phyloP scores from a whole-genome alignment of 805 yeast species.

The Danielia oregonensis region DNA sequence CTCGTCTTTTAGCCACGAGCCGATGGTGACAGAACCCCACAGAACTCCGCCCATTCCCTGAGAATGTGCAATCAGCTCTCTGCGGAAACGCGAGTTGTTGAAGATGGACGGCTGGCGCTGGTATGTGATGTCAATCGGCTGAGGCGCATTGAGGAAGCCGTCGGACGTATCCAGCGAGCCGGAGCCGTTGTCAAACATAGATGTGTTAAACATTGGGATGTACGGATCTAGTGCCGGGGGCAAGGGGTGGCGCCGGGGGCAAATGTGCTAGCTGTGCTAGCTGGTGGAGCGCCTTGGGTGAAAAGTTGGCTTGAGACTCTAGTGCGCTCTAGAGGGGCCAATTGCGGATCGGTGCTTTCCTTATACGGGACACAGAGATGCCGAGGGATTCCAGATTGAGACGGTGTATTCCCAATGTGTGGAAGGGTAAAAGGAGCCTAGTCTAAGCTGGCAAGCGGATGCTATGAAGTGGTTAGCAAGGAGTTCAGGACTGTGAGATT shows the following conservation, averaged over 20 bases:
- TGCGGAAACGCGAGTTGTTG: slow-evolving; percentile 50
- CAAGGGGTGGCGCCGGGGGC: neutral
- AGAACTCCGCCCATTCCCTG: slow-evolving; percentile 98
- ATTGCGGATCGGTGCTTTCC: no score
- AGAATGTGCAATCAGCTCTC: slow-evolving; percentile 92
- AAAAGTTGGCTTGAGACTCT: no score
- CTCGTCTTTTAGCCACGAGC: slow-evolving; percentile 95
- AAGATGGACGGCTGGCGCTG: slow-evolving; percentile 40
- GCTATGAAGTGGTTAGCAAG: no score
- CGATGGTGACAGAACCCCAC: slow-evolving; percentile 95
- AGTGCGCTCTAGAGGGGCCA: no score
- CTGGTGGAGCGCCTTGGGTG: no score
- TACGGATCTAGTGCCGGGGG: neutral
- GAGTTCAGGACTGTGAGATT: neutral
- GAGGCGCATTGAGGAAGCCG: slow-evolving; percentile 26
- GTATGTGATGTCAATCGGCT: slow-evolving; percentile 43
- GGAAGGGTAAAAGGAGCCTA: no score
- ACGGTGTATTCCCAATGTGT: no score
- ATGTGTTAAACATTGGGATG: slow-evolving; percentile 37
- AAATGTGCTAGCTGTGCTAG: neutral
- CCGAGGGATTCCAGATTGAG: no score
- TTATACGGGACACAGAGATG: no score
- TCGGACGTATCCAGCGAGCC: slow-evolving; percentile 22
- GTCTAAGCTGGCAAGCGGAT: no score
- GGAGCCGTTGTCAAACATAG: slow-evolving; percentile 34